Evolutionary conservation across 441 rosid genomes (phyloP).

Genomic region (Codiaeum variegatum): DNA sequence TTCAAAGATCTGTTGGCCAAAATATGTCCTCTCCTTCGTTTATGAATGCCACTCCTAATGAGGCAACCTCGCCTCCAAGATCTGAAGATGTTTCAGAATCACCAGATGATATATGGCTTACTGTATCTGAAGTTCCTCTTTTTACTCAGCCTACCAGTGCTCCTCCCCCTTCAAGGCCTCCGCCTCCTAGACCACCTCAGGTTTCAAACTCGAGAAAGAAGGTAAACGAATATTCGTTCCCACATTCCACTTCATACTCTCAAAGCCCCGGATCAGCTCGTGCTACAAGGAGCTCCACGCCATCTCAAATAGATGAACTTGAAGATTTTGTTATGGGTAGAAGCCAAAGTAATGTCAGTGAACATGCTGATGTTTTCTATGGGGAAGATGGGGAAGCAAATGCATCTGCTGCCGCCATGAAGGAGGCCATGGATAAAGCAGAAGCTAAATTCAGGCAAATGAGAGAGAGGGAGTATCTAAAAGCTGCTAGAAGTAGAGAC

Average conservation of each 20-base stretch:
- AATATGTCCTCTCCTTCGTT: slow-evolving; percentile 41
- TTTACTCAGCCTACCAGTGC: slow-evolving; percentile 75
- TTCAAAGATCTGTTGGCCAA: slow-evolving; percentile 35
- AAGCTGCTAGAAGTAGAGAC: slow-evolving; percentile 70
- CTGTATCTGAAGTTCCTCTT: slow-evolving; percentile 88
- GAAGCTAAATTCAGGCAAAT: slow-evolving; percentile 85
- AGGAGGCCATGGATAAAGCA: slow-evolving; percentile 95
- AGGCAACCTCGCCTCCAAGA: slow-evolving; percentile 40
- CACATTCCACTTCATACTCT: slow-evolving; percentile 43
- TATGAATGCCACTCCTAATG: slow-evolving; percentile 33
- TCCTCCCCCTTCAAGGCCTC: slow-evolving; percentile 92
- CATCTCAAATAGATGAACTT: slow-evolving; percentile 61
- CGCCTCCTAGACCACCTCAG: slow-evolving; percentile 82
- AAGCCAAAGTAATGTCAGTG: slow-evolving; percentile 36
- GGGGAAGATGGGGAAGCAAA: slow-evolving; percentile 50
- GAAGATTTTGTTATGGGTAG: slow-evolving; percentile 59
- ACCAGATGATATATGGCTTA: slow-evolving; percentile 76
- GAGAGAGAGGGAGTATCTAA: slow-evolving; percentile 75
- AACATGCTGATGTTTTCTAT: slow-evolving; percentile 40
- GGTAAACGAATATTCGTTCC: slow-evolving; percentile 43
- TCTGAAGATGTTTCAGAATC: slow-evolving; percentile 49
- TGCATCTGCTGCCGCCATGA: slow-evolving; percentile 87
- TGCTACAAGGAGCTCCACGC: slow-evolving; percentile 36
- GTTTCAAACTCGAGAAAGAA: slow-evolving; percentile 43
- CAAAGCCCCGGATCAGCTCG: slow-evolving; percentile 38